These are phyloP conservation scores for Septoria linicola DNA, from an alignment of 2,329 filamentous ascomycete genomes.

Conservation along the genomic window DNA sequence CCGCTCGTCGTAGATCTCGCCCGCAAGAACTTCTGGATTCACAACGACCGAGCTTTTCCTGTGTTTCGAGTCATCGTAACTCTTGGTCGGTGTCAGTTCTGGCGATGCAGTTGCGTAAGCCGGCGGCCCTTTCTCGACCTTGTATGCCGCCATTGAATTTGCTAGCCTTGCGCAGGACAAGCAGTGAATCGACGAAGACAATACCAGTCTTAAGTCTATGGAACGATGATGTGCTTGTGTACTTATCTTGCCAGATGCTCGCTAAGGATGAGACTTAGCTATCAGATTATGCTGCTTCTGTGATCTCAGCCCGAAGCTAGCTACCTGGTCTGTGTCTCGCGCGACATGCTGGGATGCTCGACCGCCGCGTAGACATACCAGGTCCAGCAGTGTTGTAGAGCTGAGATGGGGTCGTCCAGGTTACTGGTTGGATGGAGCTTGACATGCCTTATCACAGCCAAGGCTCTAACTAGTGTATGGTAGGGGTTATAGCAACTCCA, in stretches of 20 bases:
- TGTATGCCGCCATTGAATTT: slow-evolving; percentile 7
- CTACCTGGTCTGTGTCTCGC: no score
- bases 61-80: slow-evolving; percentile 14
- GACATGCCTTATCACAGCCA: slow-evolving; percentile 22
- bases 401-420: slow-evolving; percentile 2
- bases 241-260: background rate
- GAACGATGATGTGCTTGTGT: background rate
- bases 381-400: background rate
- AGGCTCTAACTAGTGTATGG: slow-evolving; percentile 9
- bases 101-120: slow-evolving; percentile 2
- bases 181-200: no score
- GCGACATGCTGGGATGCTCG: background rate
- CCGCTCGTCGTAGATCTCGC: slow-evolving; percentile 27
- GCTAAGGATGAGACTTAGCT: no score
- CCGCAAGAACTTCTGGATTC: slow-evolving; percentile 26
- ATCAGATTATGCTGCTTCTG: no score
- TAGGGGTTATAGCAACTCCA: no score
- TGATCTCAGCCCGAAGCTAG: no score
- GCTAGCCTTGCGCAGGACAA: no score
- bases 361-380: background rate
- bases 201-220: no score
- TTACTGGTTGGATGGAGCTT: slow-evolving; percentile 18
- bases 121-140: slow-evolving; percentile 15
- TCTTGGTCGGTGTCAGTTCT: slow-evolving; percentile 6
- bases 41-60: slow-evolving; percentile 21